Conservation (phyloP, 768 basidiomycete genomes). For the Kwoniella dejecticola region DNA sequence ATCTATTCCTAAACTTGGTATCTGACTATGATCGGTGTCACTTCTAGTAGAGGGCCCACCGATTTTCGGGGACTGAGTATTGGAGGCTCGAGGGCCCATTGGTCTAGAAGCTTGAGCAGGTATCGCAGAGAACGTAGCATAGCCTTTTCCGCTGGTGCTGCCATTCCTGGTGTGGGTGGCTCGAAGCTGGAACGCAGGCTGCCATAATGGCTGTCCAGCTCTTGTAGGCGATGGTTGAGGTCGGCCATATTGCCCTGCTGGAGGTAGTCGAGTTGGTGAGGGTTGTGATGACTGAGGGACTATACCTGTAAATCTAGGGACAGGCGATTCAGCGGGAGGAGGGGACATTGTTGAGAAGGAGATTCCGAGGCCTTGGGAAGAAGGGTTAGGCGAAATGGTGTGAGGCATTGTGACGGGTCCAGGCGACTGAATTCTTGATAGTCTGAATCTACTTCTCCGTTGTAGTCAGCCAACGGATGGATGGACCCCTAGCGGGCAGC, state of each 20-base stretch:
- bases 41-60: slow-evolving; percentile 2
- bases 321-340: slow-evolving; percentile 19
- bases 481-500: too few relatives aligned
- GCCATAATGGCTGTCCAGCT: slow-evolving; percentile 17
- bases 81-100: slow-evolving; percentile 22
- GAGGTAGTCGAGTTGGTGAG: slow-evolving; percentile 7
- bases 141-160: slow-evolving; percentile 17
- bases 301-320: slow-evolving; percentile 13
- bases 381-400: slow-evolving; percentile 33
- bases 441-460: neutral
- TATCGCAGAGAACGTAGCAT: slow-evolving; percentile 34
- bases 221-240: slow-evolving; percentile 14
- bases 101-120: slow-evolving; percentile 23
- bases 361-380: slow-evolving; percentile 44
- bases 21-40: neutral
- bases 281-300: slow-evolving; percentile 4
- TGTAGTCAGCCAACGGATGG: neutral
- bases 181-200: slow-evolving; percentile 37
- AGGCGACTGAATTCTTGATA: neutral
- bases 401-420: slow-evolving; percentile 26
- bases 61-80: slow-evolving; percentile 2
- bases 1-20: neutral
- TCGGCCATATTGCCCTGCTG: neutral
- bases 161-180: slow-evolving; percentile 38
- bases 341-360: slow-evolving; percentile 41